Evolutionary conservation across 371 early-diverging fungal genomes (phyloP).

Genomic region (Globomyces sp.): DNA sequence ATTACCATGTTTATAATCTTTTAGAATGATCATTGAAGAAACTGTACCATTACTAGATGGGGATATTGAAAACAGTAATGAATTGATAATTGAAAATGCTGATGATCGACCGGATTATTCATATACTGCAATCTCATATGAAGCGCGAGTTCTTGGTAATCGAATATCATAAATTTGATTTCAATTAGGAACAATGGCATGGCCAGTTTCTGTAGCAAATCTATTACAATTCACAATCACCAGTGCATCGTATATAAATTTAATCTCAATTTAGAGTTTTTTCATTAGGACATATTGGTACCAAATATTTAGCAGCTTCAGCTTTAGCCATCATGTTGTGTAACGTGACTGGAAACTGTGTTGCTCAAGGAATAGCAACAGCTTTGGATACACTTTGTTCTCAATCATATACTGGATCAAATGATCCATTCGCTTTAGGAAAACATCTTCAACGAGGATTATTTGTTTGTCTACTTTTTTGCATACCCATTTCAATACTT

Average conservation of each 20-base stretch:
- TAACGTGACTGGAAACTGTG: slow-evolving; percentile 78
- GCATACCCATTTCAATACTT: slow-evolving; percentile 67
- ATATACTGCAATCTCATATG: no score
- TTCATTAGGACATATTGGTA: slow-evolving; percentile 46
- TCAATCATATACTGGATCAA: slow-evolving; percentile 76
- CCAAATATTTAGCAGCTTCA: slow-evolving; percentile 72
- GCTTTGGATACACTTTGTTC: slow-evolving; percentile 88
- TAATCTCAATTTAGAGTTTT: background rate
- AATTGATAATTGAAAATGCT: no score
- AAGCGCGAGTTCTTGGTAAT: no score
- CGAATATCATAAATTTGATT: no score
- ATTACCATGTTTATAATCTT: no score
- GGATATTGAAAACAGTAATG: no score
- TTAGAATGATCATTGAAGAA: no score
- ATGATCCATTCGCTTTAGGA: slow-evolving; percentile 70
- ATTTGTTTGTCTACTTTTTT: slow-evolving; percentile 62
- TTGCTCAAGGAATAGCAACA: slow-evolving; percentile 63
- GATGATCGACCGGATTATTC: no score
- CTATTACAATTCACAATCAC: slow-evolving; percentile 6
- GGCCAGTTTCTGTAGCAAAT: slow-evolving; percentile 7
- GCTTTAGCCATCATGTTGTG: slow-evolving; percentile 78
- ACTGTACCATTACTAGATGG: no score
- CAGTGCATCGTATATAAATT: background rate
- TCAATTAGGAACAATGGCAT: background rate
- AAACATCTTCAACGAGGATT: slow-evolving; percentile 81